Conservation (phyloP, 345 rosid genomes). For the Salix exigua region DNA sequence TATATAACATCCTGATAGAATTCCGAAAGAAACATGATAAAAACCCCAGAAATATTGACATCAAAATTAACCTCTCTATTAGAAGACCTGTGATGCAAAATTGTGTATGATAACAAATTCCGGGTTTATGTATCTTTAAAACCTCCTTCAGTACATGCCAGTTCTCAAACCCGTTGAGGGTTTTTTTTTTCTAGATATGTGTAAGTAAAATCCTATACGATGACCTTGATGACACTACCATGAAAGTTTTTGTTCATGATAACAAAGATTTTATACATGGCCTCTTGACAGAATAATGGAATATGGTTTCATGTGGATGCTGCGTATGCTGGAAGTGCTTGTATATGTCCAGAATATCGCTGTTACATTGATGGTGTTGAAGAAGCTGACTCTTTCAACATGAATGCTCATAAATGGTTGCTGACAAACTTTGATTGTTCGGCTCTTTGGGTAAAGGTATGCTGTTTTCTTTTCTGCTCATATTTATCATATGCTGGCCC, state of each 20-base stretch:
- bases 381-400: constrained; percentile 85
- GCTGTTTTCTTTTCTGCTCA: neutral
- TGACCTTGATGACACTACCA: neutral
- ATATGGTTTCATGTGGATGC: constrained; percentile 92
- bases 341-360: constrained; percentile 83
- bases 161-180: no score
- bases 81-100: no score
- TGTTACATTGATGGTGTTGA: constrained; percentile 74
- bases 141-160: neutral
- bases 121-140: neutral
- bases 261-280: constrained; percentile 4
- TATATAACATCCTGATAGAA: neutral
- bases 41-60: neutral
- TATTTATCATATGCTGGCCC: neutral
- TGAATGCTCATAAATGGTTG: constrained; percentile 94
- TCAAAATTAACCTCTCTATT: neutral
- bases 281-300: constrained; percentile 49
- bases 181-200: no score
- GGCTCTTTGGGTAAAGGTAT: constrained; percentile 85
- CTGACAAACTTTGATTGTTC: constrained; percentile 89
- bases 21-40: neutral
- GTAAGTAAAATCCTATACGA: no score
- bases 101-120: neutral
- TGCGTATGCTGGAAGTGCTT: constrained; percentile 93
- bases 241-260: neutral